These are phyloP conservation scores for Salix koriyanagi DNA, from an alignment of 345 rosid genomes.

Conservation along the genomic window DNA sequence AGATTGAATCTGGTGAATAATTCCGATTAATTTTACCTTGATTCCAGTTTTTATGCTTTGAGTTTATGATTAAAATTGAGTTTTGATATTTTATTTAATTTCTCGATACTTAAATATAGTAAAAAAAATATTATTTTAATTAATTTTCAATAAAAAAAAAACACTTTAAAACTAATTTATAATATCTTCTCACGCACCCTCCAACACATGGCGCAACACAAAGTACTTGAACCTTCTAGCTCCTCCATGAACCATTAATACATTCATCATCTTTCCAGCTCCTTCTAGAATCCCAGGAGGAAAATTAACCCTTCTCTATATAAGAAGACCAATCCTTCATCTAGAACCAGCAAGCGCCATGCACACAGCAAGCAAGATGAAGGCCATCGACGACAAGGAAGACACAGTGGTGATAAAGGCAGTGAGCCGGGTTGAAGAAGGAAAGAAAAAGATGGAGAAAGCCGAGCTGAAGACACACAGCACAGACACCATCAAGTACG, in stretches of 20 bases:
- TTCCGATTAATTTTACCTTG: too few relatives aligned
- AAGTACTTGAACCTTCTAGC: conserved; percentile 22
- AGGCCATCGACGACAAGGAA: conserved; percentile 40
- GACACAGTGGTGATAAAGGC: conserved; percentile 45
- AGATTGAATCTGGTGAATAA: too few relatives aligned
- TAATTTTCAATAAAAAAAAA: too few relatives aligned
- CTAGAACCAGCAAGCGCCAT: neutral
- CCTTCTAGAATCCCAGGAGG: neutral
- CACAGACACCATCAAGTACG: conserved; percentile 53
- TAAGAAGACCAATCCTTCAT: too few relatives aligned
- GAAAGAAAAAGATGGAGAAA: conserved; percentile 45
- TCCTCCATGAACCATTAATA: neutral
- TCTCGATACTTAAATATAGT: too few relatives aligned
- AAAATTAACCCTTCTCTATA: neutral
- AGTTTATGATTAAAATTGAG: too few relatives aligned
- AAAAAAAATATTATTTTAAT: too few relatives aligned
- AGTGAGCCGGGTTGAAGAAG: conserved; percentile 43
- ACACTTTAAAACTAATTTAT: too few relatives aligned
- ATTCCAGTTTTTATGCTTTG: too few relatives aligned
- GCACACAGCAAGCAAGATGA: conserved; percentile 5
- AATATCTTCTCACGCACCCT: too few relatives aligned
- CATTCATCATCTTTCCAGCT: conserved; percentile 16
- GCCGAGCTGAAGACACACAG: conserved; percentile 40
- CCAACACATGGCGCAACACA: conserved; percentile 7
- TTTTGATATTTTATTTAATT: too few relatives aligned